A percentile compares a stretch with the other conserved stretches of the same genome.
Evolutionary conservation across 345 rosid genomes (phyloP).

Genomic region (Combretum micranthum): DNA sequence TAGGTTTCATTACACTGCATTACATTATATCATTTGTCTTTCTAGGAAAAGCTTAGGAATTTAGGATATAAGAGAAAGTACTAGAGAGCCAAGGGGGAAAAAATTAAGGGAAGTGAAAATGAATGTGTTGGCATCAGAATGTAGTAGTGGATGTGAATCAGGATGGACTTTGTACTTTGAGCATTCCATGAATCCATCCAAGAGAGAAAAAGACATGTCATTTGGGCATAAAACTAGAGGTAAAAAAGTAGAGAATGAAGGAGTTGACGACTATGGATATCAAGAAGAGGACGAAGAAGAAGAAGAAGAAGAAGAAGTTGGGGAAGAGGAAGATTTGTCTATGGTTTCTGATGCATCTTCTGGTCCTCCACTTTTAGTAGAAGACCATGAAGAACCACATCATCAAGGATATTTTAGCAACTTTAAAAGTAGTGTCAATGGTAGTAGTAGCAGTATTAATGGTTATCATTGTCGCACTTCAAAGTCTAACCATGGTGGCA

Average conservation of each 20-base stretch:
- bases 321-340: slow-evolving; percentile 79
- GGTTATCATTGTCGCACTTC: too few species aligned
- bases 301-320: too few species aligned
- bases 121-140: slow-evolving; percentile 48
- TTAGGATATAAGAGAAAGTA: slow-evolving; percentile 3
- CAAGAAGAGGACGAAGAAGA: not conserved
- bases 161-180: slow-evolving; percentile 98
- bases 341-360: slow-evolving; percentile 99
- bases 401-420: slow-evolving; percentile 17
- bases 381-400: slow-evolving; percentile 19
- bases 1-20: too few species aligned
- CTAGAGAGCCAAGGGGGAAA: not conserved
- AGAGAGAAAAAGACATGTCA: slow-evolving; percentile 16
- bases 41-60: not conserved
- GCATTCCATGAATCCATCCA: slow-evolving; percentile 42
- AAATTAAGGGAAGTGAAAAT: slow-evolving; percentile 9
- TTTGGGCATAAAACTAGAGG: slow-evolving; percentile 7
- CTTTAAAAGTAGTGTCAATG: slow-evolving; percentile 10
- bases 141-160: slow-evolving; percentile 85
- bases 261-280: slow-evolving; percentile 37
- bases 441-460: too few species aligned
- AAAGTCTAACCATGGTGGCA: slow-evolving; percentile 7
- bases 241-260: not conserved
- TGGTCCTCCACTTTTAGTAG: slow-evolving; percentile 70
- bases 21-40: not conserved